Evolutionary conservation across 2,329 filamentous ascomycete species (phyloP).

Genomic region (Pseudocercospora fuligena): DNA sequence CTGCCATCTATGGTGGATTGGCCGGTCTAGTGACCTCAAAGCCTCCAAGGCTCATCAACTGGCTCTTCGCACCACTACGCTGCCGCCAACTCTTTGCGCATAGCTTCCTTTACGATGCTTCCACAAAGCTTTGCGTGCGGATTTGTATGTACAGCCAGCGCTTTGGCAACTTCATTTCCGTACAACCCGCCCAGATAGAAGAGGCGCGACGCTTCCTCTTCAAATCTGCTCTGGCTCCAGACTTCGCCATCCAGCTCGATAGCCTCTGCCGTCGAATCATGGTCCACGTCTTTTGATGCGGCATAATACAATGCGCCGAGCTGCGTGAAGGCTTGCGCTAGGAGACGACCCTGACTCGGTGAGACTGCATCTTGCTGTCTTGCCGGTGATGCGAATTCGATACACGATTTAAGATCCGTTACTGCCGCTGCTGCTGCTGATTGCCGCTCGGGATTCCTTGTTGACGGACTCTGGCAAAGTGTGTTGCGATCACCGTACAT

Average conservation of each 20-base stretch:
- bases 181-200: constrained; percentile 60
- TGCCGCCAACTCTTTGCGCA: constrained; percentile 58
- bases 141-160: constrained; percentile 64
- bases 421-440: constrained; percentile 32
- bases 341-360: constrained; percentile 65
- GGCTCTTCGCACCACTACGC: constrained; percentile 7
- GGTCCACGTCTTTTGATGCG: constrained; percentile 32
- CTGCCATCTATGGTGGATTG: not conserved
- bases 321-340: constrained; percentile 74
- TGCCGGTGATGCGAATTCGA: constrained; percentile 62
- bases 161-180: constrained; percentile 61
- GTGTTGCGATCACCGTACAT: constrained; percentile 58
- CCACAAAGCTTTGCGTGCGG: constrained; percentile 68
- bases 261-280: constrained; percentile 30
- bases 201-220: constrained; percentile 61
- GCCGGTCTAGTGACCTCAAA: not conserved
- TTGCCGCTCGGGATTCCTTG: constrained; percentile 4
- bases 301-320: constrained; percentile 42
- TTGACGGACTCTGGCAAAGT: constrained; percentile 24
- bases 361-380: constrained; percentile 62
- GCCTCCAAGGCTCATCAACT: not conserved
- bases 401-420: constrained; percentile 52
- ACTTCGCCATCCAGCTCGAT: constrained; percentile 42
- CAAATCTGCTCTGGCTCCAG: constrained; percentile 43
- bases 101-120: constrained; percentile 64